Conservation (phyloP, 352 stramenopile genomes). For the Thraustochytrium striatum region DNA sequence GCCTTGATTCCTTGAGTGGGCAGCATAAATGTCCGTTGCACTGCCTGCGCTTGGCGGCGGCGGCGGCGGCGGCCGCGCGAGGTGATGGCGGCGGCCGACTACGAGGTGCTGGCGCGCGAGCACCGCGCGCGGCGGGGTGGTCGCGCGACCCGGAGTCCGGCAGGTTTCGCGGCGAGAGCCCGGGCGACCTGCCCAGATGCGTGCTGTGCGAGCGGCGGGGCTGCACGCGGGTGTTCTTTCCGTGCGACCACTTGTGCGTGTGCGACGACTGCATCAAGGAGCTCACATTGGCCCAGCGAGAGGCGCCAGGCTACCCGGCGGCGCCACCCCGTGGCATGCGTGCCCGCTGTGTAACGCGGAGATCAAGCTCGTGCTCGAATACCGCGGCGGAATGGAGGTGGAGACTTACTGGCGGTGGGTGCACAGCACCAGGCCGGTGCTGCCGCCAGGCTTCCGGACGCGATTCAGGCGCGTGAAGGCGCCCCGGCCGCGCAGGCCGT, state of each 20-base stretch:
- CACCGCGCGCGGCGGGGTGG: too few species aligned
- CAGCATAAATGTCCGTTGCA: too few species aligned
- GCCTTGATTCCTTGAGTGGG: too few species aligned
- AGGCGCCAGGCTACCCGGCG: background rate
- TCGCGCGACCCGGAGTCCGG: too few species aligned
- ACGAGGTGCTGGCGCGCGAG: too few species aligned
- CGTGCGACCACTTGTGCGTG: conserved; percentile 38
- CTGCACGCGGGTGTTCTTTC: conserved; percentile 34
- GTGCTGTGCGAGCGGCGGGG: background rate
- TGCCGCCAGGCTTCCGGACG: conserved; percentile 22
- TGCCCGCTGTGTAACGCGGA: conserved; percentile 35
- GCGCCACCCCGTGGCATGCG: conserved; percentile 3
- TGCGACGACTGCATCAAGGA: conserved; percentile 17
- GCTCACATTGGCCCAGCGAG: conserved; percentile 6
- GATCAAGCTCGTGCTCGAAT: conserved; percentile 22
- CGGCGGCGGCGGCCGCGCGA: too few species aligned
- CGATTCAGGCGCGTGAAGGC: too few species aligned
- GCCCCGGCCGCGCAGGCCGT: too few species aligned
- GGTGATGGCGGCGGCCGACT: too few species aligned
- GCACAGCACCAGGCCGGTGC: background rate
- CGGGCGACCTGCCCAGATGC: too few species aligned
- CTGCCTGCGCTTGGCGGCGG: too few species aligned
- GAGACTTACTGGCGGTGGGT: conserved; percentile 18
- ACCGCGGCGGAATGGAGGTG: conserved; percentile 1
- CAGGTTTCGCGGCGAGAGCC: too few species aligned